Base-by-base conservation (phyloP, 129 eudicot species). In the Artemisia tridentata region DNA sequence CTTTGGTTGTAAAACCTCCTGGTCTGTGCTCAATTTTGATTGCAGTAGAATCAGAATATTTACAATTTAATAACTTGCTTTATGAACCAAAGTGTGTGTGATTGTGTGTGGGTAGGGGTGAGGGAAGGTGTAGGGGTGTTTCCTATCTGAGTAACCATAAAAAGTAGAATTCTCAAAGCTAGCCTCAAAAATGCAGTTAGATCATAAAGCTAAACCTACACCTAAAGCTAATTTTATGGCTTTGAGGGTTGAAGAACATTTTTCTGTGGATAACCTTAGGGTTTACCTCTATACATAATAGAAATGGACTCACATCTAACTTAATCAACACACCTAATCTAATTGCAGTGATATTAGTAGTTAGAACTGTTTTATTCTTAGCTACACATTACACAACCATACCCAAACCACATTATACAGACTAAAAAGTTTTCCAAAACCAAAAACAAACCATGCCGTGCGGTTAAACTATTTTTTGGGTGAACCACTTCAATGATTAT, bases 1-100 rank as follows among this genome's bases (percentile, higher is more conserved):
- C 70, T 56, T 58, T 1, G 73, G 73, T 59, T 74, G 73, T 59
- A 80, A 53, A 50, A 64, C 83, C 52, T 84, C 83, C 53, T 81
- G 76, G 10, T 66, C 81, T 29, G 71, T 63, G 61, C 59, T 79
- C 72, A 59, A 63, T 56, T 67, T 75, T 69, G 79, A 83, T 77
- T 76, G 75, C 46, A 71, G 31, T 19, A 34, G 12, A 69, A 69
- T 50, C 38, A 69, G 51, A 77, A 38, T n/a, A n/a, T n/a, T 10
- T 68, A 2, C 23, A 69, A 21, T 61, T 50, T 7, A 76, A 53
- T 5, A 68, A 67, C 25, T 25, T 65, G 50, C 45, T 54, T 43
- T 46, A 58, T 34, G 29, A 58, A 14, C 14, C 14, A 11, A 64
- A 1, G 16, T 65, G 21, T 25, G 46, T 1, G 57, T 45, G 45